Conservation (phyloP, 2,329 filamentous ascomycete species). For the Ophiostoma tasmaniense region DNA sequence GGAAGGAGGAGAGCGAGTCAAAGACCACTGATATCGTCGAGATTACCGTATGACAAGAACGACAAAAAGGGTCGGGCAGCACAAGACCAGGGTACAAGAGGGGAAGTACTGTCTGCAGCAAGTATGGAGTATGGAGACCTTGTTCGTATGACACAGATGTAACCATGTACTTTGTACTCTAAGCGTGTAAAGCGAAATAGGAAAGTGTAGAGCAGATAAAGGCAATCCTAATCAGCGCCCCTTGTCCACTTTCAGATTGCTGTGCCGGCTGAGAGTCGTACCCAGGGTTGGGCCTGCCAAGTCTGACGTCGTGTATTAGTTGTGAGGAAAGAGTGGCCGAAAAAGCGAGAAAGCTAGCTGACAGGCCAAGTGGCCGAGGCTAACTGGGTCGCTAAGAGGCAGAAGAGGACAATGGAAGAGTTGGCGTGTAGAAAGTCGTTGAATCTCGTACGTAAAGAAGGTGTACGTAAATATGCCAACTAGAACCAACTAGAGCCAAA, state of each 20-base stretch:
- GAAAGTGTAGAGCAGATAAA: not conserved
- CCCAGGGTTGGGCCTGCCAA: not conserved
- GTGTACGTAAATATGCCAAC: not conserved
- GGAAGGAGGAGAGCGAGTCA: not conserved
- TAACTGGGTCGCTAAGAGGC: no score
- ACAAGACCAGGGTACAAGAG: not conserved
- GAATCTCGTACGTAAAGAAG: not conserved
- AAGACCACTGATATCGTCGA: not conserved
- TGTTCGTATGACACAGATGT: not conserved
- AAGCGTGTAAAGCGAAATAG: no score
- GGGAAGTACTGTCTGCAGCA: not conserved
- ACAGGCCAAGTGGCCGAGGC: not conserved
- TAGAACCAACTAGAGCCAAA: not conserved
- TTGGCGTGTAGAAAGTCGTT: no score
- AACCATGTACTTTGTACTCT: not conserved
- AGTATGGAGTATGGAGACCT: not conserved
- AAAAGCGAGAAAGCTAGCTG: not conserved
- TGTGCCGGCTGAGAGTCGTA: slow-evolving; percentile 9
- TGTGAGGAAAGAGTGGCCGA: not conserved
- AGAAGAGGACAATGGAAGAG: no score
- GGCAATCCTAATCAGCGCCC: slow-evolving; percentile 10
- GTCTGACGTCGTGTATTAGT: not conserved
- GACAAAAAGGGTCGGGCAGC: not conserved
- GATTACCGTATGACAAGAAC: not conserved
- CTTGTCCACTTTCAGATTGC: slow-evolving; percentile 12